A percentile compares a stretch with the other conserved stretches of the same genome.
These are phyloP conservation scores for Plenodomus tracheiphilus DNA, from an alignment of 2,329 filamentous ascomycete genomes.

Conservation along the genomic window DNA sequence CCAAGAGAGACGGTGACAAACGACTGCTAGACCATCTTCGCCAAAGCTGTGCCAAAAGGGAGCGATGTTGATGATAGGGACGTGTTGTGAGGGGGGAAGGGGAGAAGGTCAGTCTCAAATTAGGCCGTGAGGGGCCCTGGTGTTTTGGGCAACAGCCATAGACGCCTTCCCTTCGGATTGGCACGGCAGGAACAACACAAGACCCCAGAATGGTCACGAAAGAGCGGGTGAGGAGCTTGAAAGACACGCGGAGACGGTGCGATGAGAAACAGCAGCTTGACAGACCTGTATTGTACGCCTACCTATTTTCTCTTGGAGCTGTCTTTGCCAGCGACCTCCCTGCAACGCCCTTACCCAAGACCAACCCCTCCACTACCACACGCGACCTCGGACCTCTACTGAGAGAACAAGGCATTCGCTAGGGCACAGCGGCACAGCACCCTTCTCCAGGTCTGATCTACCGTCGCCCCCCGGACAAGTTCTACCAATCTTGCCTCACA, in stretches of 20 bases:
- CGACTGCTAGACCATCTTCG: conserved; percentile 15
- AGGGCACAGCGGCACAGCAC: background rate
- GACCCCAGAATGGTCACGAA: conserved; percentile 7
- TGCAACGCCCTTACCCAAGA: background rate
- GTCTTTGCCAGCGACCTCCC: background rate
- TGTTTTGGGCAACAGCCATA: conserved; percentile 5
- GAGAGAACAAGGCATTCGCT: background rate
- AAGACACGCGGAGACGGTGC: conserved; percentile 9
- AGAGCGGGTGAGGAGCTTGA: conserved; percentile 2
- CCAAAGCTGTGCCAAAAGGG: conserved; percentile 17
- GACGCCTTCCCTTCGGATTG: background rate
- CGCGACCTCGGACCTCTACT: background rate
- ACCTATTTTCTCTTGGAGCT: conserved; percentile 7
- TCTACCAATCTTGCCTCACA: background rate
- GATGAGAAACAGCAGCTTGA: conserved; percentile 15
- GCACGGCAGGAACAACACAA: conserved; percentile 4
- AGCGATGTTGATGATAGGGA: conserved; percentile 18
- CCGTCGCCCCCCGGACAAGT: background rate
- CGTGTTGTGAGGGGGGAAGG: conserved; percentile 12
- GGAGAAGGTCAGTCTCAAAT: conserved; percentile 5
- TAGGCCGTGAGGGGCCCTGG: conserved; percentile 2
- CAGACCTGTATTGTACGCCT: conserved; percentile 11
- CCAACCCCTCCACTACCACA: background rate
- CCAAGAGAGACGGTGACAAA: conserved; percentile 22
- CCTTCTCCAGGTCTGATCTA: background rate